Base-by-base conservation (phyloP, 2,329 filamentous ascomycete species). In the Exophiala oligosperma region DNA sequence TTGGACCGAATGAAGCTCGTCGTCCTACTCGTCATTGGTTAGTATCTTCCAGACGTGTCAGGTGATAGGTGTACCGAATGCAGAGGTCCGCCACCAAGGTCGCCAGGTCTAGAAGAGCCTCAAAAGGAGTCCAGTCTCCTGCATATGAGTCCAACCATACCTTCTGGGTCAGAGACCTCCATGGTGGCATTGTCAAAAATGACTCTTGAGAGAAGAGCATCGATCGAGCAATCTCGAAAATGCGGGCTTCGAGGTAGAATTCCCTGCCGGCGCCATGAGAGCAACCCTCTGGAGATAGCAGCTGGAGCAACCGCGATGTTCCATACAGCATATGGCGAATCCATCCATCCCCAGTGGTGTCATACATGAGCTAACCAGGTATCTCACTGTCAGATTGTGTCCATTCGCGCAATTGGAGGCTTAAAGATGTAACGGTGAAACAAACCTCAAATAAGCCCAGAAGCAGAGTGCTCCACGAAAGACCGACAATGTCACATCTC, bases 261-360 rank as follows among this genome's bases (percentile, higher is more conserved):
- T 28, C 32, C 23, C 29, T 52, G 23, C 50, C 50, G 28, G 50
- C 3, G 21, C 50, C 50, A 4, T n/a, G 8, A 3, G 17, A 23
- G 37, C 50, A 52, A 2, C 37, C 32, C 14, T 43, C 32, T 4
- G 50, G 50, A n/a, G 50, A 14, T 8, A 52, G 4, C 11, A 23
- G 14, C 28, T 52, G 50, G 37, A 52, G 50, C 17, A 52, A 11
- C 24, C 37, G 11, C 38, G 50, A 52, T n/a, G 50, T 52, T 24
- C 50, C 50, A 26, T 41, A 52, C n/a, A 52, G 21, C 50, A 52
- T 40, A 24, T 52, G 50, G n/a, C 50, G 38, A 23, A 52, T 23
- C 50, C 50, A 52, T n/a, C 50, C 50, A 24, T 52, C 32, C 1
- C 50, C 50, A 11, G 50, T 41, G 21, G 23, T n/a, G 7, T 52